These are phyloP conservation scores for Camelina neglecta DNA, from an alignment of 345 rosid species.

Conservation along the genomic window DNA sequence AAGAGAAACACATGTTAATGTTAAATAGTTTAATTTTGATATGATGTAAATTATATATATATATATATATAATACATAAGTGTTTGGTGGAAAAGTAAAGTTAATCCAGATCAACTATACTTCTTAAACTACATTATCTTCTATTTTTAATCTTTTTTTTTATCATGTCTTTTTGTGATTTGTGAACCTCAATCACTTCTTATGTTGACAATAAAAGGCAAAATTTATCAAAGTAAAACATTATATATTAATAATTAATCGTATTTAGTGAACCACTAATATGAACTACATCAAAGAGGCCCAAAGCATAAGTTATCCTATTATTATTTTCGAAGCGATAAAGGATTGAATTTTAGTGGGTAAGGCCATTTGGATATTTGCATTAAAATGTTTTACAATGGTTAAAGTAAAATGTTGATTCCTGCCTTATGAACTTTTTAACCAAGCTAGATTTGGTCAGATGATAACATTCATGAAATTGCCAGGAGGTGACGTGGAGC, in stretches of 20 bases:
- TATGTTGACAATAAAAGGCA: not conserved
- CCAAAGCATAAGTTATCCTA: not conserved
- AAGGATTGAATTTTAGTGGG: too few species aligned
- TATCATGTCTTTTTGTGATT: conserved; percentile 18
- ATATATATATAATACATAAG: not conserved
- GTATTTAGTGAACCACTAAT: conserved; percentile 11
- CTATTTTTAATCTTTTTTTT: not conserved
- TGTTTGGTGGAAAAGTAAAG: conserved; percentile 11
- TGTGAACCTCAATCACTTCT: conserved; percentile 22
- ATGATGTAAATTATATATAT: not conserved
- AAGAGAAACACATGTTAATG: conserved; percentile 5
- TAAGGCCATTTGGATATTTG: too few species aligned
- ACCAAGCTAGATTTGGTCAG: too few species aligned
- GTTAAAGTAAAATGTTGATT: too few species aligned
- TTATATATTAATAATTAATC: not conserved
- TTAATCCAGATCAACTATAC: not conserved
- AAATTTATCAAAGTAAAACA: conserved; percentile 2
- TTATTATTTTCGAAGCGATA: too few species aligned
- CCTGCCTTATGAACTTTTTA: too few species aligned
- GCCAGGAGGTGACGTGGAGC: not conserved
- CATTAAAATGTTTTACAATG: too few species aligned
- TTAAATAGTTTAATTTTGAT: not conserved
- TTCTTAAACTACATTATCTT: conserved; percentile 30
- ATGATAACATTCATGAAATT: not conserved
- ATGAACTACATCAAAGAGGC: not conserved